A percentile compares a stretch with the other conserved stretches of the same genome.
Conservation (phyloP, 257 asterid species). For the Fraxinus quadrangulata region DNA sequence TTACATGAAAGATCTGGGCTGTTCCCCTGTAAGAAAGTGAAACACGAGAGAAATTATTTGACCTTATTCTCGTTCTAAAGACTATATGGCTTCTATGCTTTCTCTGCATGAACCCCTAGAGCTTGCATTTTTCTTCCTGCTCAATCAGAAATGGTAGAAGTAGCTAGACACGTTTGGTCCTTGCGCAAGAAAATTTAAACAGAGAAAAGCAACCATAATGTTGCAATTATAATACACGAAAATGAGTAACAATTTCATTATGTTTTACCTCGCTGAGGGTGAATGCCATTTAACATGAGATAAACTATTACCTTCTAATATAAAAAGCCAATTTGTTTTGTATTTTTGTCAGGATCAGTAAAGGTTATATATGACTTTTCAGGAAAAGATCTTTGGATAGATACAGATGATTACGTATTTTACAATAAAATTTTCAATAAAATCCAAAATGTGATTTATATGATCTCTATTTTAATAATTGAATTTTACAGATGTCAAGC, state of each 20-base stretch:
- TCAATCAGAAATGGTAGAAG: too few relatives aligned
- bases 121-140: not conserved
- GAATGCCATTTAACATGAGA: not conserved
- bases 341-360: not conserved
- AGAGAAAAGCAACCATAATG: not conserved
- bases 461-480: not conserved
- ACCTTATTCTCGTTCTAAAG: slow-evolving; percentile 27
- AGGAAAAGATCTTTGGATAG: not conserved
- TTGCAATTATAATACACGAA: not conserved
- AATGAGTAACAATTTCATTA: not conserved
- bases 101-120: not conserved
- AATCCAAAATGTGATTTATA: not conserved
- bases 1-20: not conserved
- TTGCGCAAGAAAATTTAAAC: not conserved
- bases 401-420: not conserved
- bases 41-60: not conserved
- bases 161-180: not conserved
- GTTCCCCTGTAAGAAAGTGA: not conserved
- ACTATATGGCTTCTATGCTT: not conserved
- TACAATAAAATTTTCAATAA: not conserved
- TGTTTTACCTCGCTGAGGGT: not conserved
- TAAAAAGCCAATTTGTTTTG: slow-evolving; percentile 3
- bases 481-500: slow-evolving; percentile 66
- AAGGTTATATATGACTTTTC: not conserved
- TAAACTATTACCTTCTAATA: slow-evolving; percentile 2